Base-by-base conservation (phyloP, 2,329 filamentous ascomycete species). In the Diplodia seriata region DNA sequence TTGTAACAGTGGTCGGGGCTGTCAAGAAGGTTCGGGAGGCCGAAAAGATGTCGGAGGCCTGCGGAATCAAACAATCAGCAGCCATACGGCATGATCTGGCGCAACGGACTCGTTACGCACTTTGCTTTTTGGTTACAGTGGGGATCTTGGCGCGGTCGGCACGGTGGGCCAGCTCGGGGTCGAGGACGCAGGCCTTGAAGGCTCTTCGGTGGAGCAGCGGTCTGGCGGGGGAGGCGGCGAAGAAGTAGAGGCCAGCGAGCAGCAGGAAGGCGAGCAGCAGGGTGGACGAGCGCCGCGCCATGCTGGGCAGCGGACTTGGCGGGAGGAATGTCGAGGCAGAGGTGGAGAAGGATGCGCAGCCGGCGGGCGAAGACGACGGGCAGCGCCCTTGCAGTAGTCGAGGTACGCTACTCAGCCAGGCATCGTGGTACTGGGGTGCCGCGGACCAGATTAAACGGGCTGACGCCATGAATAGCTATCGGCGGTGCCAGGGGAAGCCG, bases 21-120 rank as follows among this genome's bases (percentile, higher is more conserved):
- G 57, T 68, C 66, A 31, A 68, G 57, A n/a, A 68, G 51, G 26
- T 50, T 50, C 23, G 47, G 50, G 20, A 64, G 38, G 26, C 66
- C 66, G 31, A 68, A 64, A n/a, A 68, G 66, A 23, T 68, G 66
- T 8, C 66, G 57, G 1, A 68, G n/a, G 14, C 29, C 66, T 68
- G 49, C 31, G 20, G 15, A 18, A 26, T 18, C 12, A 8, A 53
- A 64, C 26, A 64, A 59, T n/a, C 29, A 51, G 47, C 14, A 2
- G 55, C 47, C 18, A 20, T 36, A 61, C 62, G 33, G 33, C 61
- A 26, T 57, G 40, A 40, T 3, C 6, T 8, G 26, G 36, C 40
- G n/a, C 23, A 38, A 6, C 15, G 18, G 57, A n/a, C n/a, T 14
- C 36, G 66, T 8, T 31, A 67, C 66, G 50, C 40, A 68, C 66